Percentiles rank a stretch among this genome's conserved stretches.
These are phyloP conservation scores for Chaetomium olivaceum DNA, from an alignment of 2,329 filamentous ascomycete genomes.

Conservation along the genomic window DNA sequence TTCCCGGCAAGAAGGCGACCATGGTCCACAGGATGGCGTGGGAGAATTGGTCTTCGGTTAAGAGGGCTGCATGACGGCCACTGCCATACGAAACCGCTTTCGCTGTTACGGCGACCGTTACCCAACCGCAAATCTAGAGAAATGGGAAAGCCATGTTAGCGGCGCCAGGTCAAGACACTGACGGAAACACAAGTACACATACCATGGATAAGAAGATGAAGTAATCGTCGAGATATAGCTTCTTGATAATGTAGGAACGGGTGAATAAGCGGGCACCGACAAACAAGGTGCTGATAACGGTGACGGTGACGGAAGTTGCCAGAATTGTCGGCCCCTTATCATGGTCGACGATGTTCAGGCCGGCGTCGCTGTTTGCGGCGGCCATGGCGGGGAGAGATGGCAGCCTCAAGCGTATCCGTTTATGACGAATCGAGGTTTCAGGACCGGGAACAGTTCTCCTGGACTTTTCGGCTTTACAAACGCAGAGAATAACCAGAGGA, in stretches of 20 bases:
- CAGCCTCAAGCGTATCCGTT: neutral
- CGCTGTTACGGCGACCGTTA: constrained; percentile 39
- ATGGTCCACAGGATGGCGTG: constrained; percentile 40
- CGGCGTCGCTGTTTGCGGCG: neutral
- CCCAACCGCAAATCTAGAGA: constrained; percentile 37
- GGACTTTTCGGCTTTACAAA: neutral
- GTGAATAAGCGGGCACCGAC: constrained; percentile 40
- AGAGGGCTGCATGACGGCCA: constrained; percentile 41
- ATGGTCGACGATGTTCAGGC: constrained; percentile 19
- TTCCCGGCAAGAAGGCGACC: constrained; percentile 41
- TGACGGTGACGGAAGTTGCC: constrained; percentile 37
- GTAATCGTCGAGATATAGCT: constrained; percentile 42
- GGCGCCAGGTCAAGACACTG: neutral
- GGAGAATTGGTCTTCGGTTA: constrained; percentile 36
- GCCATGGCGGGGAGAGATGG: neutral
- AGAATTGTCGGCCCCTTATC: constrained; percentile 41
- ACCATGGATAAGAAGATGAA: constrained; percentile 18
- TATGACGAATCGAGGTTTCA: too few relatives aligned
- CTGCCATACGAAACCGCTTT: constrained; percentile 41
- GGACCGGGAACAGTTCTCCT: too few relatives aligned
- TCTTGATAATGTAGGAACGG: constrained; percentile 36
- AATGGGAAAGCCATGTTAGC: neutral
- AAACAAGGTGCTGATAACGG: constrained; percentile 37
- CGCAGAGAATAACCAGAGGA: neutral
- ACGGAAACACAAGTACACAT: neutral